Base-by-base conservation (phyloP, 805 yeast genomes). In the Metschnikowia dekortorum region DNA sequence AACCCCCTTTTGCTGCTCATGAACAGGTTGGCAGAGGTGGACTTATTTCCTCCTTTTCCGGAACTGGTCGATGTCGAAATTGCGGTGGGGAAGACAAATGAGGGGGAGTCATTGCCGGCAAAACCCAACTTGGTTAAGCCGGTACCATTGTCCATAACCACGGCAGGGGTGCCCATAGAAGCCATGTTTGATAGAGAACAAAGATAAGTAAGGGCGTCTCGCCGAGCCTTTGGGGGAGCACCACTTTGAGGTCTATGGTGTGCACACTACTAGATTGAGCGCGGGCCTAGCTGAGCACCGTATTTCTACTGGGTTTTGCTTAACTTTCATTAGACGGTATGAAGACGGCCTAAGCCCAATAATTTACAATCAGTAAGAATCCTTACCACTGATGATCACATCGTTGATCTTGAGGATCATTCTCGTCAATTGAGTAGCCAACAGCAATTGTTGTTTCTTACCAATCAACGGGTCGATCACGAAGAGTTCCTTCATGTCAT, bases 131-230 rank as follows among this genome's bases (percentile, higher is more conserved):
- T 94, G 66, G 99, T 94, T 61, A 91, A 78, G 58, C 99, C 99
- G 61, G 99, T 94, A 79, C 99, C 99, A 68, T 92, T 92, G 78
- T 89, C 96, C 97, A 90, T 90, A 67, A 90, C 96, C 76, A 90
- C 92, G 52, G 97, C 96, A 38, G 97, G 97, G 52, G 88, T 84
- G 57, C 84, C 84, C 70, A 83, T 73, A n/a, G 60, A 58, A 38
- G 61, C 58, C 61, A 58, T 58, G 49, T 39, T 53, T 36, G 6
- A 39, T 33, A 47, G 43, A 33, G 39, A 39, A 39, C 34, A 33
- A 42, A 42, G 38, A 42, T 42, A 14, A 26, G 45, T 32, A 32
- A 30, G 45, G 26, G 45, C 38, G 37, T 33, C 18, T 31, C n/a
- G 45, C 38, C 34, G 45, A 33, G 36, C 30, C 42, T 22, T 29